Base-by-base conservation (phyloP, 768 basidiomycete genomes). In the Serendipita sp. region DNA sequence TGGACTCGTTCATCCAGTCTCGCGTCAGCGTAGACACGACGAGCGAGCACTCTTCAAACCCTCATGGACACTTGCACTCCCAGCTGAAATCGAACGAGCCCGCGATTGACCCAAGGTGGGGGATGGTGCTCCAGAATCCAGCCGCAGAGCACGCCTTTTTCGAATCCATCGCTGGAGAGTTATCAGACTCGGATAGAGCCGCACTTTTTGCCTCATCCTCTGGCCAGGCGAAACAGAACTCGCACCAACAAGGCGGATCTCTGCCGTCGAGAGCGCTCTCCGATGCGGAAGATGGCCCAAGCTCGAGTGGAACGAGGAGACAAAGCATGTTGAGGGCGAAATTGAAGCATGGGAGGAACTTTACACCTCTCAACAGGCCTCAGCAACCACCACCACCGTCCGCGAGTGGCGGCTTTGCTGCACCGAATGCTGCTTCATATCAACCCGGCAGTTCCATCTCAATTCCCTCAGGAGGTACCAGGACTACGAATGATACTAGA, bases 21-120 rank as follows among this genome's bases (percentile, higher is more conserved):
- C 55, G 55, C 55, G 36, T 36, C 18, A 60, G 55, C 33, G 29
- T 60, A 23, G 55, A 60, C 55, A 33, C 48, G 10, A 60, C 27
- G 16, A 60, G 55, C 27, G 55, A 60, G 11, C 55, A 60, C 31
- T 33, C 55, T 60, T 60, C 55, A 31, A 34, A 10, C 27, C 55
- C 55, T 10, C 55, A 60, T 60, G 27, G 27, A 36, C 29, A 60
- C 33, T 10, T 60, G 27, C 23, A 31, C 8, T 18, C 48, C 8
- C 55, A 27, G 27, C 36, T 60, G 55, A 60, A 29, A 10, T 60
- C 55, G 18, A 36, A 27, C 18, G 55, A 60, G 4, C 55, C 55
- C 55, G 55, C 55, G 29, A n/a, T 60, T n/a, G 55, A 60, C 55
- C 55, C 55, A 36, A 4, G 55, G 34, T 60, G 55, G 55, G n/a